These are phyloP conservation scores for Fagopyrum esculentum DNA, from an alignment of 148 eudicot genomes.

Conservation along the genomic window DNA sequence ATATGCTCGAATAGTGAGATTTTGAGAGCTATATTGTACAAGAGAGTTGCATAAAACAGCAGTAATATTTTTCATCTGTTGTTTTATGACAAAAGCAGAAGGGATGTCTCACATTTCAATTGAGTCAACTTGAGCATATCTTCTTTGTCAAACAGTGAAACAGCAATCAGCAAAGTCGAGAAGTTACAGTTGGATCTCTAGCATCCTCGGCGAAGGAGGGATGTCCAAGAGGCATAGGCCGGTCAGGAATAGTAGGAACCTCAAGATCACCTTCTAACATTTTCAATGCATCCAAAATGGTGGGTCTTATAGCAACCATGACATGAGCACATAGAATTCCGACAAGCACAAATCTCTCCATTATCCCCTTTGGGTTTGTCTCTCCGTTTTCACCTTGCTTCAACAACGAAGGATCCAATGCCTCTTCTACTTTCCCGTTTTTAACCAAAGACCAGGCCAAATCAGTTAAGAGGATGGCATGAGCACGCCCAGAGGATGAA, in stretches of 20 bases:
- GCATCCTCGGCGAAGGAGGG: slow-evolving; percentile 31
- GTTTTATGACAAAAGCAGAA: not conserved
- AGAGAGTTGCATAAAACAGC: not conserved
- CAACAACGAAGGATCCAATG: slow-evolving; percentile 41
- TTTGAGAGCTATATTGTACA: slow-evolving; percentile 7
- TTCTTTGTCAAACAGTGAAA: not conserved
- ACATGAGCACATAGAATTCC: slow-evolving; percentile 88
- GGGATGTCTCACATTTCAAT: not conserved
- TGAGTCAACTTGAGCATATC: not conserved
- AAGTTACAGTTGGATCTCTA: not conserved
- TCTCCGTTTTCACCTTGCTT: slow-evolving; percentile 28
- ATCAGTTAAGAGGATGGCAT: slow-evolving; percentile 58
- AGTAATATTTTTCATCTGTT: slow-evolving; percentile 1
- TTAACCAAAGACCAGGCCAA: slow-evolving; percentile 83
- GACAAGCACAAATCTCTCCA: slow-evolving; percentile 77
- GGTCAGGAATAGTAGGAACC: slow-evolving; percentile 64
- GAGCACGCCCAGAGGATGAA: slow-evolving; percentile 45
- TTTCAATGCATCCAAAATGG: slow-evolving; percentile 63
- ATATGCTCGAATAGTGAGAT: not conserved
- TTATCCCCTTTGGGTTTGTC: slow-evolving; percentile 44
- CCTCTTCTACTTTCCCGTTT: slow-evolving; percentile 45
- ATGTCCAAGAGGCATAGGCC: slow-evolving; percentile 67
- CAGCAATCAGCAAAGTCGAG: not conserved
- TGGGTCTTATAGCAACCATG: slow-evolving; percentile 86
- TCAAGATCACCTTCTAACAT: slow-evolving; percentile 92